These are phyloP conservation scores for Leavenworthia alabamica DNA, from an alignment of 345 rosid species.

Conservation along the genomic window DNA sequence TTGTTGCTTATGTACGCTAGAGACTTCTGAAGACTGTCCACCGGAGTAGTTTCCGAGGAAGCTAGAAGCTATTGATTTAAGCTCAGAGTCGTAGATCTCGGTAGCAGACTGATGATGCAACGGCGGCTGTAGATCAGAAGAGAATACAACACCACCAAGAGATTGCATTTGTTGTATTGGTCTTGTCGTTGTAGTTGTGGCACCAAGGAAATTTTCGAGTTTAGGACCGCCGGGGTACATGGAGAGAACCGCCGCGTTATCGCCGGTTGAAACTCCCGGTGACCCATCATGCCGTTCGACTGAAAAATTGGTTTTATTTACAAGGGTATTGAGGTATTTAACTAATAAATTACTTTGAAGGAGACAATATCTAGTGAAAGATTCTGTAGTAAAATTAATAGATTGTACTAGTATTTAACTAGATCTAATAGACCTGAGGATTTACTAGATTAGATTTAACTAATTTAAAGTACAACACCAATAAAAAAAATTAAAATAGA, in stretches of 20 bases:
- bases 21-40: conserved; percentile 16
- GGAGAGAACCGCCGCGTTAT: conserved; percentile 37
- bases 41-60: conserved; percentile 55
- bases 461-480: not conserved
- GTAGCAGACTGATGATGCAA: conserved; percentile 24
- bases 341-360: conserved; percentile 3
- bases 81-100: conserved; percentile 61
- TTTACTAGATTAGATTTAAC: conserved; percentile 13
- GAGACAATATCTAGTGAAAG: conserved; percentile 31
- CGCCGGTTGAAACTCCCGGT: conserved; percentile 23
- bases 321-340: conserved; percentile 12
- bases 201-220: conserved; percentile 68
- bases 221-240: conserved; percentile 54
- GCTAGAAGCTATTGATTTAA: conserved; percentile 68
- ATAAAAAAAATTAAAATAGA: not conserved
- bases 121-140: conserved; percentile 24
- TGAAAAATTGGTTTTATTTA: not conserved
- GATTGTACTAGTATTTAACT: no score
- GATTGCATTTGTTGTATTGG: conserved; percentile 28
- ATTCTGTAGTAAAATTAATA: not conserved
- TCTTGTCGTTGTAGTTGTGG: conserved; percentile 19
- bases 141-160: conserved; percentile 24
- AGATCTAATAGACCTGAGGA: not conserved
- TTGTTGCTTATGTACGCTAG: conserved; percentile 22
- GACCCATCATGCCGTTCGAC: conserved; percentile 28